Conservation (phyloP, 2,329 filamentous ascomycete genomes). For the Xylariaceae sp. region DNA sequence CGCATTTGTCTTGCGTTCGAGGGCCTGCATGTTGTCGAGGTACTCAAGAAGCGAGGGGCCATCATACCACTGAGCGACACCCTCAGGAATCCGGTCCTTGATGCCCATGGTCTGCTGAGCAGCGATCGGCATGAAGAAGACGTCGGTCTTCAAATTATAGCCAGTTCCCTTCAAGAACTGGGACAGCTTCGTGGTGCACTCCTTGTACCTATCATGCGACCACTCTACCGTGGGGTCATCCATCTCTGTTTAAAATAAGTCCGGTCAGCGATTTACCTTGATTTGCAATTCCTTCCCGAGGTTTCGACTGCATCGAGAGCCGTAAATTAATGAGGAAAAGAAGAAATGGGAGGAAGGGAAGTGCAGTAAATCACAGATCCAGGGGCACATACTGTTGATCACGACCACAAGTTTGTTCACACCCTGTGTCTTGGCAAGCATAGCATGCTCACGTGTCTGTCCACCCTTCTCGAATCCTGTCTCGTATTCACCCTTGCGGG, state of each 20-base stretch:
- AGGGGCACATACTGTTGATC: conserved; percentile 63
- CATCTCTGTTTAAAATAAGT: conserved; percentile 57
- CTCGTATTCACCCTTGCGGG: conserved; percentile 97
- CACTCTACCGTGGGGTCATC: conserved; percentile 95
- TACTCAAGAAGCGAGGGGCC: conserved; percentile 92
- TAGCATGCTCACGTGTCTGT: conserved; percentile 94
- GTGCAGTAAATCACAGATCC: too few relatives aligned
- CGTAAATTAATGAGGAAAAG: too few relatives aligned
- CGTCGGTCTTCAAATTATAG: conserved; percentile 90
- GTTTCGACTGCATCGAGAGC: too few relatives aligned
- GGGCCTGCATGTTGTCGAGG: conserved; percentile 85
- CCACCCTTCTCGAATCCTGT: conserved; percentile 95
- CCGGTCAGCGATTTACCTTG: too few relatives aligned
- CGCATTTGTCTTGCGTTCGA: conserved; percentile 93
- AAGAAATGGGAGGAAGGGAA: too few relatives aligned
- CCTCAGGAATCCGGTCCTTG: conserved; percentile 79
- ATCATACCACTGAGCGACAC: conserved; percentile 75
- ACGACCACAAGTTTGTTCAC: conserved; percentile 94
- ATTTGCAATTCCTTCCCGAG: too few relatives aligned
- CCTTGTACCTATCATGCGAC: conserved; percentile 87
- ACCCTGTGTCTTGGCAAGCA: conserved; percentile 96
- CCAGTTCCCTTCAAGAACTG: conserved; percentile 88
- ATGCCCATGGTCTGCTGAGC: conserved; percentile 83
- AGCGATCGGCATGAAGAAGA: conserved; percentile 94
- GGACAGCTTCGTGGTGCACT: conserved; percentile 84